Conservation (phyloP, 1,284 basidiomycete genomes). For the Wallemia mellicola region DNA sequence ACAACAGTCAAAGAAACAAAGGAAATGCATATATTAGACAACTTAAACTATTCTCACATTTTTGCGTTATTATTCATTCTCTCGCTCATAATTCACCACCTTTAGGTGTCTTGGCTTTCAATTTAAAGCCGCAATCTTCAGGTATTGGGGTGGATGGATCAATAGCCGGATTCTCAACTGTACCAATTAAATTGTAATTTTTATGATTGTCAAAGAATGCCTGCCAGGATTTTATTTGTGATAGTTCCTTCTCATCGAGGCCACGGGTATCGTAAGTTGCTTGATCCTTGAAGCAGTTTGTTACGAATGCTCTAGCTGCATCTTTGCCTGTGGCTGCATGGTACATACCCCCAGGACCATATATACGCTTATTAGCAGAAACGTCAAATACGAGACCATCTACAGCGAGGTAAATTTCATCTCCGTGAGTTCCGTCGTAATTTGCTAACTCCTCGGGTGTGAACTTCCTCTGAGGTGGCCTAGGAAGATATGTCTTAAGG, state of each 20-base stretch:
- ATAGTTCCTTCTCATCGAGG: constrained; percentile 34
- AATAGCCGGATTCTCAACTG: not conserved
- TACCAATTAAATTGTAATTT: constrained; percentile 23
- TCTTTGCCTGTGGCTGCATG: constrained; percentile 58
- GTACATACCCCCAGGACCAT: constrained; percentile 68
- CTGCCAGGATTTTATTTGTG: constrained; percentile 60
- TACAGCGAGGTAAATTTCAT: constrained; percentile 63
- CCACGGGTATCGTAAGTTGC: constrained; percentile 68
- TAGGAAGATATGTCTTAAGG: constrained; percentile 28
- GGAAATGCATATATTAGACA: too few relatives aligned
- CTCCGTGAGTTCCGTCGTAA: constrained; percentile 42
- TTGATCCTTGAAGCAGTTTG: constrained; percentile 65
- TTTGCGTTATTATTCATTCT: too few relatives aligned
- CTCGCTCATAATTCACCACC: not conserved
- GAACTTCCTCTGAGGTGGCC: constrained; percentile 35
- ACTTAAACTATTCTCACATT: not conserved
- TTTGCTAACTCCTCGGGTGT: constrained; percentile 34
- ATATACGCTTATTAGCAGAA: constrained; percentile 36
- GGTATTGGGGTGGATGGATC: not conserved
- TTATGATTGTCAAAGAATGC: constrained; percentile 53
- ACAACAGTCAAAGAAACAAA: not conserved
- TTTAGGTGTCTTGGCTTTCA: not conserved
- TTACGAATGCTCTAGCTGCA: constrained; percentile 62
- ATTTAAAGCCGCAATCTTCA: not conserved
- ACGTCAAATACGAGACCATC: constrained; percentile 86